These are phyloP conservation scores for Leptoxyphium fumago DNA, from an alignment of 2,329 filamentous ascomycete species.

Conservation along the genomic window DNA sequence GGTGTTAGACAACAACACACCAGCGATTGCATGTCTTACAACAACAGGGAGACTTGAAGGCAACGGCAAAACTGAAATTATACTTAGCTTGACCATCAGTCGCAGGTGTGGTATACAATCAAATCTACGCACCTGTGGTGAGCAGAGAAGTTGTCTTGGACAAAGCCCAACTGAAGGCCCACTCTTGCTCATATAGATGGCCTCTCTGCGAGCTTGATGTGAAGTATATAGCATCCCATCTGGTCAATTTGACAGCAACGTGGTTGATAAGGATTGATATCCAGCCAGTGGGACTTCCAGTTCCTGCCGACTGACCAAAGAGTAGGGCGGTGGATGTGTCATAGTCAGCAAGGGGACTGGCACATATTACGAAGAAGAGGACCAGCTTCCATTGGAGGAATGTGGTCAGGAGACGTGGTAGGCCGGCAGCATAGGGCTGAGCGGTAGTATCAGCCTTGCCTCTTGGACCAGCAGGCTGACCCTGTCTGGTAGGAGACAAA, in stretches of 20 bases:
- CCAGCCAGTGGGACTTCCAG: slow-evolving; percentile 7
- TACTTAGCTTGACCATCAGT: slow-evolving; percentile 15
- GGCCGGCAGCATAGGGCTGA: not conserved
- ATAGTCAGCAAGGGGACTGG: slow-evolving; percentile 49
- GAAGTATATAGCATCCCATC: slow-evolving; percentile 77
- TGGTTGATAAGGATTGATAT: slow-evolving; percentile 7
- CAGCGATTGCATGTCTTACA: slow-evolving; percentile 34
- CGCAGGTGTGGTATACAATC: slow-evolving; percentile 1
- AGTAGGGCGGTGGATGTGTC: slow-evolving; percentile 58
- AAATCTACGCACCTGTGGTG: slow-evolving; percentile 25
- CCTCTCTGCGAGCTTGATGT: slow-evolving; percentile 46
- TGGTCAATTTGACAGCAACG: slow-evolving; percentile 44
- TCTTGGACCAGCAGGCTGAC: slow-evolving; percentile 1
- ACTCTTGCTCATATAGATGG: slow-evolving; percentile 67
- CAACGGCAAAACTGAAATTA: slow-evolving; percentile 8
- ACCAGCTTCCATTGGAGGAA: slow-evolving; percentile 54
- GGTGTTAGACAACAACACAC: slow-evolving; percentile 53
- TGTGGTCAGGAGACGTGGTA: not conserved
- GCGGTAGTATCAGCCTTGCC: slow-evolving; percentile 3
- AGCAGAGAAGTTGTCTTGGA: slow-evolving; percentile 29
- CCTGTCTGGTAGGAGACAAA: not conserved
- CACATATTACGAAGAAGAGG: slow-evolving; percentile 45
- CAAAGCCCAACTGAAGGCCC: slow-evolving; percentile 58
- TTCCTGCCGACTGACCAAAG: slow-evolving; percentile 19
- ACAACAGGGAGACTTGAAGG: slow-evolving; percentile 8